Base-by-base conservation (phyloP, 2,329 filamentous ascomycete genomes). In the Talaromyces sp. region DNA sequence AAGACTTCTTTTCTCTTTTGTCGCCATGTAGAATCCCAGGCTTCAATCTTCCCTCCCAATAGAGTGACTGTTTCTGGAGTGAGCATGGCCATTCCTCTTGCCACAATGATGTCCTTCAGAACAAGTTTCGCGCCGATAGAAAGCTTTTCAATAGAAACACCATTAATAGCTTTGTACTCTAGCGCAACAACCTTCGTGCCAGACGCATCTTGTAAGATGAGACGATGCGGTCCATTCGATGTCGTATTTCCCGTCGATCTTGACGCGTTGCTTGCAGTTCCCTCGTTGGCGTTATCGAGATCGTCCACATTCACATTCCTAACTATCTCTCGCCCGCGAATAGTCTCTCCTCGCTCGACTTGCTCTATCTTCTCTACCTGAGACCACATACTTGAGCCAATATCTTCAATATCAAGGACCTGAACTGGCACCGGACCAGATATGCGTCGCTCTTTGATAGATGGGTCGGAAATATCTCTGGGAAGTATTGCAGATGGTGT, bases 31-130 rank as follows among this genome's bases (percentile, higher is more conserved):
- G 87, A 88, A 73, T 98, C 91, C 83, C 93, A 86, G 0, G 81
- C 82, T 63, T 97, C 93, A 52, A 98, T 85, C 79, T 91, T 96
- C 0, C 95, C 95, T 1, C 95, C 95, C n/a, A 97, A 77, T 2
- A 96, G 73, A n/a, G 85, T 83, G 62, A 87, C 88, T 64, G 77
- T 87, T 2, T 79, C 80, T 1, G 91, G 88, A 67, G 92, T 89
- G 22, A 99, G 81, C 76, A 98, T 79, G n/a, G 96, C 72, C 59
- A 90, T 85, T 0, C 93, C 95, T 64, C 94, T 84, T 5, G 96
- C 86, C 6, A 87, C 82, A 3, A 84, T 83, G 5, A 86, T 83
- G 68, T 87, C 82, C 69, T 82, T 87, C 58, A 99, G 76, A 47
- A 97, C 71, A 27, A 97, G 72, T 79, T 99, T 99, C 70, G 88